phyloP scores from a whole-genome alignment of 352 stramenopile species.

The Pythium vanterpoolii region DNA sequence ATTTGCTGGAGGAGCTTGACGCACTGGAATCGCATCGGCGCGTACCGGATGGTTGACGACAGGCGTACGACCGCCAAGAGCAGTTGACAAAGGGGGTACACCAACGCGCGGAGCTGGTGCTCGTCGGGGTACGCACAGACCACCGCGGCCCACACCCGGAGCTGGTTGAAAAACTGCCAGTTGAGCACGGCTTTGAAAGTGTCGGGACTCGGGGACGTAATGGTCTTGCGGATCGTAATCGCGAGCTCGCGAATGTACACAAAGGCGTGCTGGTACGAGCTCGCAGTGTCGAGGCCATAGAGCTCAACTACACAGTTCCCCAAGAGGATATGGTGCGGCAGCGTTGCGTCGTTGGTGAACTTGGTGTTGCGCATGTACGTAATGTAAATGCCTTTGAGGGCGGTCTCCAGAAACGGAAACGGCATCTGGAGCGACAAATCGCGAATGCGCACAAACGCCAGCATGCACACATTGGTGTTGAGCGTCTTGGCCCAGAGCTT shows the following conservation, averaged over 20 bases:
- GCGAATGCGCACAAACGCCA: conserved; percentile 95
- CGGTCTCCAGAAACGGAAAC: conserved; percentile 96
- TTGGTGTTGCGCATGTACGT: conserved; percentile 96
- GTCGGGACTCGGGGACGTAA: conserved; percentile 92
- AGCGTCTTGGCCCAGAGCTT: conserved; percentile 85
- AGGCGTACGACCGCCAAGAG: conserved; percentile 72
- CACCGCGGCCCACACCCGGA: conserved; percentile 96
- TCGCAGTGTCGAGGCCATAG: conserved; percentile 94
- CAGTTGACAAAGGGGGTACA: conserved; percentile 95
- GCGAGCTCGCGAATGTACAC: conserved; percentile 98
- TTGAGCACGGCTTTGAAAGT: conserved; percentile 90
- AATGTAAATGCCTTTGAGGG: conserved; percentile 95
- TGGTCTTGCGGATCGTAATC: conserved; percentile 95
- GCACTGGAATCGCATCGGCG: conserved; percentile 96
- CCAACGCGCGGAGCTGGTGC: conserved; percentile 87
- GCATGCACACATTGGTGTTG: conserved; percentile 81
- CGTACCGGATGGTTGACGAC: conserved; percentile 74
- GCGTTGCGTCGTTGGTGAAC: conserved; percentile 89
- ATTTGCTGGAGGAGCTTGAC: conserved; percentile 96
- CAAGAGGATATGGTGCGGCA: conserved; percentile 89
- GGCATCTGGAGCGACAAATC: conserved; percentile 93
- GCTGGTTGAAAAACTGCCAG: conserved; percentile 98
- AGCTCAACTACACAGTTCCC: conserved; percentile 99
- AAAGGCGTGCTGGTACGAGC: conserved; percentile 99
- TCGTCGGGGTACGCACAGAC: conserved; percentile 86